phyloP scores from a whole-genome alignment of 306 rosid genomes.

The Corylus heterophylla region DNA sequence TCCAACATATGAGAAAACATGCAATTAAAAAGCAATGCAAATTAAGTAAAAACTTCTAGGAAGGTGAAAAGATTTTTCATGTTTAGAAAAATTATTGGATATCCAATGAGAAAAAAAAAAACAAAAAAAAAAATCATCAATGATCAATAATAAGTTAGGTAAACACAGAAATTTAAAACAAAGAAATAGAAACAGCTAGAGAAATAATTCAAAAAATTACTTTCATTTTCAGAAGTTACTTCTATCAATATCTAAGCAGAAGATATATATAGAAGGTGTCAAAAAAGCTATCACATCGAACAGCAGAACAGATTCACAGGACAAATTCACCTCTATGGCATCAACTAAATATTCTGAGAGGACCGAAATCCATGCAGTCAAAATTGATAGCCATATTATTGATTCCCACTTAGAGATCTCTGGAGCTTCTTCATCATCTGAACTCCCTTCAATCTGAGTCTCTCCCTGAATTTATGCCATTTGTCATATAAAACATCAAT shows the following conservation, averaged over 20 bases:
- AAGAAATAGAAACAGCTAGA: not conserved
- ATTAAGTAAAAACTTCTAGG: not conserved
- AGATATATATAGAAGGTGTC: not conserved
- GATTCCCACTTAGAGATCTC: constrained; percentile 88
- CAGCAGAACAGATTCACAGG: constrained; percentile 12
- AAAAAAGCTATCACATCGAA: not conserved
- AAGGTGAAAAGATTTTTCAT: not conserved
- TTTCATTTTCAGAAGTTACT: not conserved
- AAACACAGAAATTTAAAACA: not conserved
- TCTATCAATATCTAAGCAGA: not conserved
- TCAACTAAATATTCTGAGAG: constrained; percentile 73
- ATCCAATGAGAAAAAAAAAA: not conserved
- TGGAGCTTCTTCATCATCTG: constrained; percentile 57
- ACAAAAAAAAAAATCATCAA: not conserved
- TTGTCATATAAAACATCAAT: not conserved
- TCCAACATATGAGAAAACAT: not conserved
- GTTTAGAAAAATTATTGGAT: not conserved
- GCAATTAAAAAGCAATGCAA: not conserved
- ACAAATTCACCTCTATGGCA: constrained; percentile 62
- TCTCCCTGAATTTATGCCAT: constrained; percentile 54
- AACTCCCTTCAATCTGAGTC: constrained; percentile 40
- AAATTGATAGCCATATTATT: constrained; percentile 70
- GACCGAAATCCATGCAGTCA: constrained; percentile 73
- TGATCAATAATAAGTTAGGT: not conserved
- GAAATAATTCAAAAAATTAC: too few species aligned